phyloP scores from a whole-genome alignment of 805 yeast species.

The Candida verbasci region DNA sequence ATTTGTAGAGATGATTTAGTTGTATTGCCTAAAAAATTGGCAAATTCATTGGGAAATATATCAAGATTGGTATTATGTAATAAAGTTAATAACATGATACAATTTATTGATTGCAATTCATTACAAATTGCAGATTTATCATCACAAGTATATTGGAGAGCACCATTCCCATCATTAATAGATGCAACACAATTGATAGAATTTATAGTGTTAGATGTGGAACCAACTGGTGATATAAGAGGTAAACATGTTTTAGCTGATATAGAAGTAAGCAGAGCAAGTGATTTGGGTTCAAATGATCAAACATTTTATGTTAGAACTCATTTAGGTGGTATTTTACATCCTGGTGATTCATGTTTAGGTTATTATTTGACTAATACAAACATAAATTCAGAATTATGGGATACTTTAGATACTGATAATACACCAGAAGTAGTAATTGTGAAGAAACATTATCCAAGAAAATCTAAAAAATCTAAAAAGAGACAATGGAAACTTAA shows the following conservation, averaged over 20 bases:
- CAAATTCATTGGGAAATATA: conserved; percentile 77
- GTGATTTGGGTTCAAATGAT: conserved; percentile 85
- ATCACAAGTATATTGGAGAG: conserved; percentile 73
- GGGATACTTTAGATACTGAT: conserved; percentile 61
- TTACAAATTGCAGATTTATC: conserved; percentile 73
- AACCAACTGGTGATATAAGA: conserved; percentile 74
- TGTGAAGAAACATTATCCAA: conserved; percentile 83
- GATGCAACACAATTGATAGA: conserved; percentile 76
- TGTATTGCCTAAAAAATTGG: conserved; percentile 82
- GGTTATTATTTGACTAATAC: conserved; percentile 86
- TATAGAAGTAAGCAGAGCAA: conserved; percentile 81
- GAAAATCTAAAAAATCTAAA: conserved; percentile 71
- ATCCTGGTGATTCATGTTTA: conserved; percentile 93
- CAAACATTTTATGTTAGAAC: conserved; percentile 79
- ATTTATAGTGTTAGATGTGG: conserved; percentile 88
- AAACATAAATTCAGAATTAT: conserved; percentile 82
- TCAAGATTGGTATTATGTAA: conserved; percentile 80
- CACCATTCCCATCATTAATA: conserved; percentile 72
- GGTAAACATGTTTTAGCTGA: conserved; percentile 87
- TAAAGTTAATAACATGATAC: conserved; percentile 75
- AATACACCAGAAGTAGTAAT: conserved; percentile 80
- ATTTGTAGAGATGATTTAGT: conserved; percentile 96
- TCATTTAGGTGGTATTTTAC: conserved; percentile 90
- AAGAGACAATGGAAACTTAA: conserved; percentile 86
- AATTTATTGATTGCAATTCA: conserved; percentile 81